Base-by-base conservation (phyloP, 495 filamentous ascomycete species). In the Baudoinia panamericana region DNA sequence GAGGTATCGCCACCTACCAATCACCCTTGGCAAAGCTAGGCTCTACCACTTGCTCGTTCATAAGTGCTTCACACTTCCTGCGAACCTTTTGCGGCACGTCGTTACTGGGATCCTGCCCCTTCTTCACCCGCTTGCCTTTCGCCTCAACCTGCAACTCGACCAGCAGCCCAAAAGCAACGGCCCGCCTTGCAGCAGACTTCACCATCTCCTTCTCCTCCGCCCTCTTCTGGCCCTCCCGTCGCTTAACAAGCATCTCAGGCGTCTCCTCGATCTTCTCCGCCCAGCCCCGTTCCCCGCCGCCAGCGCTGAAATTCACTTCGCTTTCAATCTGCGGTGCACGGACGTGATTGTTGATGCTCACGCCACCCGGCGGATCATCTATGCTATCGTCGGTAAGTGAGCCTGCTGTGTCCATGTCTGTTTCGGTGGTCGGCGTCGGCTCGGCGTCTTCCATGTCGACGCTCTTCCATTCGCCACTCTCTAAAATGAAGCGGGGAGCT, bases 91-190 rank as follows among this genome's bases (percentile, higher is more conserved):
- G n/a, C 28, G 34, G n/a, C n/a, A 21, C 36, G 32, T 41, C 30
- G 6, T 3, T n/a, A 7, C 36, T 41, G 12, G 17, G 16, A 7
- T 22, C 36, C 1, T 30, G 4, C 29, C 30, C 30, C 30, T 29
- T 30, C 36, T 41, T 45, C 45, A 11, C 30, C 13, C 33, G 43
- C 31, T 23, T 43, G 4, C 30, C 22, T 6, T 24, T 28, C 41
- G 39, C 29, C 18, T 35, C 27, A 12, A 13, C 25, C 19, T 18
- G 26, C 10, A 30, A 12, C 12, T 41, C 16, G 10, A 52, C 46
- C 2, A 37, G 40, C 39, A 68, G 61, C 15, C 66, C 66, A 57
- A 71, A 68, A 3, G 59, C 64, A n/a, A 62, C 58, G 5, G 56
- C 61, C 47, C 66, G 46, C 23, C 67, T 56, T 19, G 63, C 68